A percentile compares a stretch with the other conserved stretches of the same genome.
Evolutionary conservation across 2,329 filamentous ascomycete species (phyloP).

Genomic region (Zymoseptoria passerinii): DNA sequence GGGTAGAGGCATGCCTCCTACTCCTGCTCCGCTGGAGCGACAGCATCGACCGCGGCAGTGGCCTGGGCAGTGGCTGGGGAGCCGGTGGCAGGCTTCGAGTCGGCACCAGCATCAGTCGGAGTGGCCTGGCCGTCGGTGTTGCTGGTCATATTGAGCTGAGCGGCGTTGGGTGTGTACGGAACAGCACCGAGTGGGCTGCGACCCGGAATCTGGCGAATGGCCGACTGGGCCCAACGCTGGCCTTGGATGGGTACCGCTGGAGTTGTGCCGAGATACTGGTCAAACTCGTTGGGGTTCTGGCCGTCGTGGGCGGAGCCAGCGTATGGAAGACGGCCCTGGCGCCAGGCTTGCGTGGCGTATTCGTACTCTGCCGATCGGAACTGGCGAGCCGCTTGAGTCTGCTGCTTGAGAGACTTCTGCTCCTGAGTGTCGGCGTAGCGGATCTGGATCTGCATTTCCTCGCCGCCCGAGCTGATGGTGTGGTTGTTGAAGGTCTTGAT

Average conservation of each 20-base stretch:
- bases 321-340: slow-evolving; percentile 25
- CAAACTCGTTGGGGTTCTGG: slow-evolving; percentile 29
- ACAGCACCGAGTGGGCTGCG: slow-evolving; percentile 20
- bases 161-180: slow-evolving; percentile 20
- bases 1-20: slow-evolving; percentile 8
- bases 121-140: slow-evolving; percentile 12
- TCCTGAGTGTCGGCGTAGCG: slow-evolving; percentile 95
- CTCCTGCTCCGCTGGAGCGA: slow-evolving; percentile 20
- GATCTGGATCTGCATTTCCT: slow-evolving; percentile 79
- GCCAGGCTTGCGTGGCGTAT: slow-evolving; percentile 27
- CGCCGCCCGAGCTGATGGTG: slow-evolving; percentile 50
- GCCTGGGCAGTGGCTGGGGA: slow-evolving; percentile 18
- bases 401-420: slow-evolving; percentile 92
- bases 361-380: slow-evolving; percentile 91
- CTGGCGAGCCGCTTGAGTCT: slow-evolving; percentile 88
- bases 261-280: slow-evolving; percentile 29
- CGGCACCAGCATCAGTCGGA: slow-evolving; percentile 9
- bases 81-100: slow-evolving; percentile 17
- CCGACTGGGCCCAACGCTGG: slow-evolving; percentile 31
- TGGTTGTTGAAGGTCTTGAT: slow-evolving; percentile 77
- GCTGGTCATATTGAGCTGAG: slow-evolving; percentile 17
- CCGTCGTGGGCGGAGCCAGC: slow-evolving; percentile 20
- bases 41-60: slow-evolving; percentile 22
- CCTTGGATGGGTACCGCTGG: slow-evolving; percentile 27
- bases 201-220: slow-evolving; percentile 15